Percentiles rank a stretch among this genome's conserved stretches.
These are phyloP conservation scores for Lachancea sp. DNA, from an alignment of 805 yeast species.

Conservation along the genomic window DNA sequence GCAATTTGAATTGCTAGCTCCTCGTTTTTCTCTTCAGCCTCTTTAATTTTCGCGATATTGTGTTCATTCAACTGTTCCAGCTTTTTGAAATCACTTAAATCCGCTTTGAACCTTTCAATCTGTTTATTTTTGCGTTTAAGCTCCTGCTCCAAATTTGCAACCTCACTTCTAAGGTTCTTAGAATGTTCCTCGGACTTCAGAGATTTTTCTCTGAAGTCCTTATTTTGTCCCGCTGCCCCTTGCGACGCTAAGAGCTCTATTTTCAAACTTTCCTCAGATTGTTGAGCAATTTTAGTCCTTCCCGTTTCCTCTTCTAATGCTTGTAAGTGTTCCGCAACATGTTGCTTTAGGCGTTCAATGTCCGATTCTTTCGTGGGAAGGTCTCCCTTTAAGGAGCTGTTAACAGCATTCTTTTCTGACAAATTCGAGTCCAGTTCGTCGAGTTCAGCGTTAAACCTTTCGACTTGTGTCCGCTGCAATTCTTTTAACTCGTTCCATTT, in stretches of 20 bases:
- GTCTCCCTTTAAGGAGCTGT: not conserved
- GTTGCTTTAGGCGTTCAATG: not conserved
- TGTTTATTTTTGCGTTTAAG: not conserved
- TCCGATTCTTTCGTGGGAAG: not conserved
- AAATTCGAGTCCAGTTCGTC: not conserved
- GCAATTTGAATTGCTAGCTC: not conserved
- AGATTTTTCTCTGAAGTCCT: not conserved
- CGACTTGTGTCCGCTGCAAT: not conserved
- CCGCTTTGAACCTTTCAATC: not conserved
- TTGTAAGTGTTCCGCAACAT: not conserved
- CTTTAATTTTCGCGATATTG: not conserved
- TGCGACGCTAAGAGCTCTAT: not conserved
- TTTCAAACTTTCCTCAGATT: not conserved
- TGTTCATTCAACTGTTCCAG: not conserved
- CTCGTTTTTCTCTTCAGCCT: not conserved
- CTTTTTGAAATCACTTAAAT: not conserved
- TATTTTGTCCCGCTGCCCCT: not conserved
- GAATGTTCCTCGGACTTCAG: not conserved
- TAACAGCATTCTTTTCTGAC: not conserved
- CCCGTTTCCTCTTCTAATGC: not conserved
- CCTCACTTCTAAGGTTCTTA: not conserved
- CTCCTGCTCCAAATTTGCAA: not conserved
- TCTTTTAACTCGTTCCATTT: slow-evolving; percentile 4
- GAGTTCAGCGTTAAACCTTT: not conserved
- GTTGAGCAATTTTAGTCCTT: not conserved